phyloP scores from a whole-genome alignment of 306 rosid genomes.

The Hippophae gyantsensis region DNA sequence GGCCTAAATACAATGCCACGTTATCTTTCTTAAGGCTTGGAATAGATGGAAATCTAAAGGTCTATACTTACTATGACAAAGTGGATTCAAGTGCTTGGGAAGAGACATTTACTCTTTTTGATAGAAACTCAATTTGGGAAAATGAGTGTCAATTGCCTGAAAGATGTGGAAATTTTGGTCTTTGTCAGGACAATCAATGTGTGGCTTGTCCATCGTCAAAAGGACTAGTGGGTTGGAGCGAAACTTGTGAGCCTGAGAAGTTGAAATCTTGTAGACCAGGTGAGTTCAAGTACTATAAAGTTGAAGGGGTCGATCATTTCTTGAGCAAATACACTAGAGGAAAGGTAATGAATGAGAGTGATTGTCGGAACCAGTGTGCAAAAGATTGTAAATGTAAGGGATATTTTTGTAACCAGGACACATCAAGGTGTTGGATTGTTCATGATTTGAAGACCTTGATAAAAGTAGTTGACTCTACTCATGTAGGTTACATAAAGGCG shows the following conservation, averaged over 20 bases:
- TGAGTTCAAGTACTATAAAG: constrained; percentile 42
- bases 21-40: constrained; percentile 44
- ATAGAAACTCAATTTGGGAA: constrained; percentile 15
- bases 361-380: constrained; percentile 39
- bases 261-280: constrained; percentile 29
- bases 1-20: constrained; percentile 45
- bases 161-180: constrained; percentile 39
- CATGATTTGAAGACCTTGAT: constrained; percentile 53
- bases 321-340: constrained; percentile 45
- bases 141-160: constrained; percentile 53
- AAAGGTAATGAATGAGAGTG: constrained; percentile 22
- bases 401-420: constrained; percentile 37
- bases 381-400: constrained; percentile 52
- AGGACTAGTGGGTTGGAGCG: constrained; percentile 54
- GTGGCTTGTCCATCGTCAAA: constrained; percentile 50
- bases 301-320: constrained; percentile 57
- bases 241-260: constrained; percentile 30
- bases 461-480: constrained; percentile 34
- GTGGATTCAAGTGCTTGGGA: constrained; percentile 38
- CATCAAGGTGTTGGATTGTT: constrained; percentile 51
- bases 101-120: constrained; percentile 33
- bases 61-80: constrained; percentile 33
- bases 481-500: constrained; percentile 45
- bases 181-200: constrained; percentile 52
- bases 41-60: constrained; percentile 43